phyloP scores from a whole-genome alignment of 495 filamentous ascomycete species.

The Hypoxylon fragiforme region DNA sequence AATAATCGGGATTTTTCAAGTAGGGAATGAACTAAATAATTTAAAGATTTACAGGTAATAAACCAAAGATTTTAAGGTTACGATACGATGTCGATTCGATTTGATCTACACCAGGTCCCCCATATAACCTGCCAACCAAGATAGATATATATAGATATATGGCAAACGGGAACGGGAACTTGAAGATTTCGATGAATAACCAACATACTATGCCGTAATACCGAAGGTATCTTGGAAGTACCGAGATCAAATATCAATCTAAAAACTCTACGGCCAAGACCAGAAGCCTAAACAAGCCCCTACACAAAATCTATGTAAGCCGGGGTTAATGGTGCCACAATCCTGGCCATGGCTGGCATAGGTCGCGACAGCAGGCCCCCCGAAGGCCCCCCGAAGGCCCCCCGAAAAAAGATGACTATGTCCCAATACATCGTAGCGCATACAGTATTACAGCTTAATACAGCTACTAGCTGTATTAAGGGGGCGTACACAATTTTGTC shows the following conservation, averaged over 20 bases:
- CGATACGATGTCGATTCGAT: too few species aligned
- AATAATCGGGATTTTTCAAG: not conserved
- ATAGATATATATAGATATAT: not conserved
- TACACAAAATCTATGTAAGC: not conserved
- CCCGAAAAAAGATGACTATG: conserved; percentile 7
- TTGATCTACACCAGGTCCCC: too few species aligned
- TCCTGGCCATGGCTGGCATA: not conserved
- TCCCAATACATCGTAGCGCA: conserved; percentile 24
- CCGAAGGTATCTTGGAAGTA: too few species aligned
- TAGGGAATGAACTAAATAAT: too few species aligned
- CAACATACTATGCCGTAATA: not conserved
- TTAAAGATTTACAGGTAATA: too few species aligned
- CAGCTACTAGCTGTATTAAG: conserved; percentile 14
- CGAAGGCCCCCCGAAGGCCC: too few species aligned
- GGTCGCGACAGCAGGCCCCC: too few species aligned
- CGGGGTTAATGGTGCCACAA: not conserved
- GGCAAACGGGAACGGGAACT: not conserved
- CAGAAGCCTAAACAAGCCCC: not conserved
- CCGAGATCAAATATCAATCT: not conserved
- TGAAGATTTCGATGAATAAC: too few species aligned
- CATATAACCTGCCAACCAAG: too few species aligned
- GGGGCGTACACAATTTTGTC: conserved; percentile 7
- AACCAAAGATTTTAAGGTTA: too few species aligned
- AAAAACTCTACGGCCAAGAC: not conserved
- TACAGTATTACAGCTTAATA: too few species aligned